These are phyloP conservation scores for Tetracladium setigerum DNA, from an alignment of 495 filamentous ascomycete genomes.

Conservation along the genomic window DNA sequence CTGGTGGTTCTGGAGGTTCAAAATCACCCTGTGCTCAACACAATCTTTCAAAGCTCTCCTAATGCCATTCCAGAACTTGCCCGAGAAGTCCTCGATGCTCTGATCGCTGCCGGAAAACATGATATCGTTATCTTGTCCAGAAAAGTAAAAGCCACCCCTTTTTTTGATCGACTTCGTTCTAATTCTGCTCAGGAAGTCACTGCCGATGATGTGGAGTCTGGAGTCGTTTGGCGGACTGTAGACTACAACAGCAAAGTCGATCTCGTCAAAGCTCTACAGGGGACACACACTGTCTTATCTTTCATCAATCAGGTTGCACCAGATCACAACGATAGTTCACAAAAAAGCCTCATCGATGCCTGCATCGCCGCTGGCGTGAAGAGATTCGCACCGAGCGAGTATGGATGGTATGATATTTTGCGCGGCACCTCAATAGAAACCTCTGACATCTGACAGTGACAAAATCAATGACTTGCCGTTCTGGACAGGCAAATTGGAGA, in stretches of 20 bases:
- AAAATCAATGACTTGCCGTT: conserved; percentile 28
- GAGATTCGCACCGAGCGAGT: conserved; percentile 60
- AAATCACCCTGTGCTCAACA: not conserved
- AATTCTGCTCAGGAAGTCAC: conserved; percentile 16
- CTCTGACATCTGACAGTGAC: not conserved
- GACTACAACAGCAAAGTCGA: conserved; percentile 34
- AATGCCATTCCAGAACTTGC: conserved; percentile 36
- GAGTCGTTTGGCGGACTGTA: conserved; percentile 30
- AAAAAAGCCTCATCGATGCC: conserved; percentile 47
- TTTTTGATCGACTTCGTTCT: conserved; percentile 1
- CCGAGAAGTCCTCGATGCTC: conserved; percentile 44
- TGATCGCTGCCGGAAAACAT: conserved; percentile 42
- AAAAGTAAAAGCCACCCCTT: conserved; percentile 24
- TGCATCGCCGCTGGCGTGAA: conserved; percentile 49
- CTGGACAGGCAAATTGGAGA: conserved; percentile 39
- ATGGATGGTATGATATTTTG: conserved; percentile 29
- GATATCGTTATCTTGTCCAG: conserved; percentile 41
- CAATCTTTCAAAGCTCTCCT: not conserved
- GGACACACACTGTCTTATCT: conserved; percentile 47
- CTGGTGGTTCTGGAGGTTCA: conserved; percentile 45
- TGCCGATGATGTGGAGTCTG: conserved; percentile 2
- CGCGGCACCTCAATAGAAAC: no score
- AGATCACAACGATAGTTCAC: conserved; percentile 25
- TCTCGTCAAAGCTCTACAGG: conserved; percentile 33
- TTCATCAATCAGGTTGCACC: conserved; percentile 33